phyloP scores from a whole-genome alignment of 768 basidiomycete species.

The Pleurotus ostreatus region DNA sequence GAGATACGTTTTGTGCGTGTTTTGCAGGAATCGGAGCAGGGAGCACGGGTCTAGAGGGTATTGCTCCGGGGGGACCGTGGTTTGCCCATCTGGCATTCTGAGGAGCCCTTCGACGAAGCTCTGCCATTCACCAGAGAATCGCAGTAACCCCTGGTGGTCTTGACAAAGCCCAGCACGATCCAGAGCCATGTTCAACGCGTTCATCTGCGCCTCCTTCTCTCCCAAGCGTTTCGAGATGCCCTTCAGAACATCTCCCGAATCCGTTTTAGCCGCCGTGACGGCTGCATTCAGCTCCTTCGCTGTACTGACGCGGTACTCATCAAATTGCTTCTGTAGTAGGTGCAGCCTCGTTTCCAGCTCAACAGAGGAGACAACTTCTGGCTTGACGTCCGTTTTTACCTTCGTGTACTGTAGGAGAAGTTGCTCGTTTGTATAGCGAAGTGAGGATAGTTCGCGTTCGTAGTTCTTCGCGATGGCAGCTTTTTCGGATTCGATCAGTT shows the following conservation, averaged over 20 bases:
- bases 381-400: not conserved
- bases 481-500: conserved; percentile 18
- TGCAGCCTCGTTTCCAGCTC: not conserved
- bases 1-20: conserved; percentile 2
- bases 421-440: not conserved
- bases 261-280: not conserved
- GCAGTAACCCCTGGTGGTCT: not conserved
- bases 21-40: not conserved
- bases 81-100: not conserved
- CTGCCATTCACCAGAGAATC: conserved; percentile 3
- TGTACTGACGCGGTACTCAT: not conserved
- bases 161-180: not conserved
- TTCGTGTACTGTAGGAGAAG: not conserved
- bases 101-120: conserved; percentile 3
- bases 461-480: not conserved
- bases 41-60: conserved; percentile 1
- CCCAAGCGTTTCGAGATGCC: not conserved
- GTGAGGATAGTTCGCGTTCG: not conserved
- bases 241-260: conserved; percentile 1
- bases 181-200: not conserved
- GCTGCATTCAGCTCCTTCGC: not conserved
- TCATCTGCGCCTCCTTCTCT: not conserved
- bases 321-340: not conserved
- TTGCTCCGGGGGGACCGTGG: not conserved
- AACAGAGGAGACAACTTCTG: not conserved